These are phyloP conservation scores for Favolaschia claudopus DNA, from an alignment of 768 basidiomycete genomes.

Conservation along the genomic window DNA sequence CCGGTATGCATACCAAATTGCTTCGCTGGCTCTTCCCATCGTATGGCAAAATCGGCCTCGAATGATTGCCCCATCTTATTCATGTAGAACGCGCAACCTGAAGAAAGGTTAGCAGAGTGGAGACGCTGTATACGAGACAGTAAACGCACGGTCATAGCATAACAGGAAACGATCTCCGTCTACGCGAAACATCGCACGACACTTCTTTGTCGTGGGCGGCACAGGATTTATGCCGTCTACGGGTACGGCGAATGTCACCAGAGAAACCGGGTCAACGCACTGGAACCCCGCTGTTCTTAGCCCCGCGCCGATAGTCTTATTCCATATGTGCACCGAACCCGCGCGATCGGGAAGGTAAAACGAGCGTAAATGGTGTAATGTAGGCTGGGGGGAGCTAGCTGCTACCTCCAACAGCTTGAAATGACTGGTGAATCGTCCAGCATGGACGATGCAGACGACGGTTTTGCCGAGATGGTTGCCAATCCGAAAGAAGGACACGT, in stretches of 20 bases:
- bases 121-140: not conserved
- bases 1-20: constrained; percentile 6
- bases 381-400: not conserved
- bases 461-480: constrained; percentile 16
- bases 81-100: constrained; percentile 27
- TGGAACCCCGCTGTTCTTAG: constrained; percentile 19
- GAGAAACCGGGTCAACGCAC: constrained; percentile 22
- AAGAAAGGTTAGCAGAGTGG: not conserved
- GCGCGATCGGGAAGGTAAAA: constrained; percentile 28
- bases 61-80: constrained; percentile 21
- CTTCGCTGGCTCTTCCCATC: constrained; percentile 20
- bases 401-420: constrained; percentile 21
- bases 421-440: constrained; percentile 22
- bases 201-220: not conserved
- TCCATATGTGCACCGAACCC: constrained; percentile 25
- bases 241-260: constrained; percentile 24
- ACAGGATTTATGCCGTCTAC: constrained; percentile 8
- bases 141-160: constrained; percentile 24
- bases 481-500: constrained; percentile 22
- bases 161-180: constrained; percentile 17
- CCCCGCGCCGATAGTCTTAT: constrained; percentile 20
- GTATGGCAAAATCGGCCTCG: constrained; percentile 17
- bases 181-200: constrained; percentile 26
- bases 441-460: constrained; percentile 19
- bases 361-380: constrained; percentile 14